phyloP scores from a whole-genome alignment of 371 early-diverging fungal genomes.

The Zychaea mexicana region DNA sequence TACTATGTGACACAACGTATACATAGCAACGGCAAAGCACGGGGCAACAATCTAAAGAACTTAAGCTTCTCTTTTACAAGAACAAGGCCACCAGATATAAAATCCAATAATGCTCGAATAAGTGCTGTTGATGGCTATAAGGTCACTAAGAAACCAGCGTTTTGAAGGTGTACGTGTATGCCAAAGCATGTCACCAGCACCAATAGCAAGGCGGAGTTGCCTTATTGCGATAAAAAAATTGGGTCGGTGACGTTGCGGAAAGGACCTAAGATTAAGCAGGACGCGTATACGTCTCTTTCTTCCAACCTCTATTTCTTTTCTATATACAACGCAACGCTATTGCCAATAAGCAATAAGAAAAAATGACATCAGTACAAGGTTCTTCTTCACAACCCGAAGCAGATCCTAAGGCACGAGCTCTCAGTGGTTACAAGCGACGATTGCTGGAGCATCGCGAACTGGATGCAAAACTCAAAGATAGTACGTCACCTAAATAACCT shows the following conservation, averaged over 20 bases:
- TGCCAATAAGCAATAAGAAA: neutral
- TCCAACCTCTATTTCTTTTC: neutral
- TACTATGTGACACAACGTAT: too few species aligned
- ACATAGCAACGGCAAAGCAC: too few species aligned
- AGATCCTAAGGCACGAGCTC: constrained; percentile 67
- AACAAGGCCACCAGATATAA: too few species aligned
- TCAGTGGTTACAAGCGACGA: constrained; percentile 84
- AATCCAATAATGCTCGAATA: too few species aligned
- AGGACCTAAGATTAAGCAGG: too few species aligned
- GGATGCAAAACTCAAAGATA: constrained; percentile 93
- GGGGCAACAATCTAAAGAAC: too few species aligned
- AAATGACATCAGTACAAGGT: constrained; percentile 16
- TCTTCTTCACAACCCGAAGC: constrained; percentile 39
- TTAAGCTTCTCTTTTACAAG: too few species aligned
- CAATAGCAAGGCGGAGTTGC: neutral
- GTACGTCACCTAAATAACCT: constrained; percentile 59
- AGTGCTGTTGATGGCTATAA: too few species aligned
- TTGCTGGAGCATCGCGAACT: constrained; percentile 92
- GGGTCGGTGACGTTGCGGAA: neutral
- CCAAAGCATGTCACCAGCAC: too few species aligned
- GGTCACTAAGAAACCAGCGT: too few species aligned
- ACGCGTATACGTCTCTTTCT: neutral
- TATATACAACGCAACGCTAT: neutral
- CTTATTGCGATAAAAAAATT: neutral
- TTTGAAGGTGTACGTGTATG: too few species aligned